Evolutionary conservation across 495 filamentous ascomycete species (phyloP).

Genomic region (Aspergillus heteromorphus): DNA sequence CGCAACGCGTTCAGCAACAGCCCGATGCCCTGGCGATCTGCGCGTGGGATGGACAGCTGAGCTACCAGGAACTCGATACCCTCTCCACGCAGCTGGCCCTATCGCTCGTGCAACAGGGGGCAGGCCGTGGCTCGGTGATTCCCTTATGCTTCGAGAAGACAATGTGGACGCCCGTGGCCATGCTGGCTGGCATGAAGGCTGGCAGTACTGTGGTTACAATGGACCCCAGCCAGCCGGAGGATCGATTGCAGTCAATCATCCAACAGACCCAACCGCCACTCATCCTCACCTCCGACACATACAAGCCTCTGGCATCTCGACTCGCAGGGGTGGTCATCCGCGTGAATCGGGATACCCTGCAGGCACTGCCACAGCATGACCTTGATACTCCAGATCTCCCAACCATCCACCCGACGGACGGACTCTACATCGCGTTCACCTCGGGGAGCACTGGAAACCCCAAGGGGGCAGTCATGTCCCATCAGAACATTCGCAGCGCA

Average conservation of each 20-base stretch:
- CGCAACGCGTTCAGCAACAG: conserved; percentile 15
- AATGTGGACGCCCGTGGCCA: conserved; percentile 35
- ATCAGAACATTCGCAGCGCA: conserved; percentile 24
- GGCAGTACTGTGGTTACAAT: conserved; percentile 1
- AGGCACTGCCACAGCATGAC: too few relatives aligned
- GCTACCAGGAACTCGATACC: conserved; percentile 43
- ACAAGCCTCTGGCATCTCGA: too few relatives aligned
- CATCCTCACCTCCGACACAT: too few relatives aligned
- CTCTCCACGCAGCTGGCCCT: conserved; percentile 21
- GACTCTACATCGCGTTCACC: conserved; percentile 52
- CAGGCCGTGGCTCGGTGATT: conserved; percentile 28
- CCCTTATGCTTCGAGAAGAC: conserved; percentile 45
- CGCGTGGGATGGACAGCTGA: conserved; percentile 47
- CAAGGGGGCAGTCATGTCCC: conserved; percentile 71
- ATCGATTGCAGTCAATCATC: too few relatives aligned
- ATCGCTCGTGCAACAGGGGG: conserved; percentile 23
- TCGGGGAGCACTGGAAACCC: conserved; percentile 77
- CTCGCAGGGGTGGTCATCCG: too few relatives aligned
- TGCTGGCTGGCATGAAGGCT: conserved; percentile 42
- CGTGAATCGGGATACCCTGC: too few relatives aligned
- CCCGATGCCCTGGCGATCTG: conserved; percentile 28
- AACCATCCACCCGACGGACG: not conserved
- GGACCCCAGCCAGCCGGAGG: conserved; percentile 3
- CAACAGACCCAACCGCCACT: not conserved
- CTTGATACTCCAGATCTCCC: not conserved